Evolutionary conservation across 2,329 filamentous ascomycete species (phyloP).

Genomic region (Alternaria gansuensis): DNA sequence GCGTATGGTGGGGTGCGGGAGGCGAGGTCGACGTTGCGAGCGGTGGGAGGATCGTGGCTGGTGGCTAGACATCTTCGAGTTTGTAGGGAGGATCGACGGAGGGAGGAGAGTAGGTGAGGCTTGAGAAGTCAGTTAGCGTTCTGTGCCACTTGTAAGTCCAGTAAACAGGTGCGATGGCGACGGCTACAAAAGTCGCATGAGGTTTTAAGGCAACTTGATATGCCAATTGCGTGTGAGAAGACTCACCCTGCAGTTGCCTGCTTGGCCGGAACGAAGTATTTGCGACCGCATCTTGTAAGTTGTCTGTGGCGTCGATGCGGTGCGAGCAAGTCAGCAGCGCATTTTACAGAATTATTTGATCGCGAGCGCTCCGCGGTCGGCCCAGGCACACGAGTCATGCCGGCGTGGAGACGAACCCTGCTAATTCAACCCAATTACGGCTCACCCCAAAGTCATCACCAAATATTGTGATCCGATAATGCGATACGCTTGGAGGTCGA

Average conservation of each 20-base stretch:
- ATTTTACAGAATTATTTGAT: conserved; percentile 9
- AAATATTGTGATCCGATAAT: background rate
- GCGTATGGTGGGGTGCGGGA: conserved; percentile 79
- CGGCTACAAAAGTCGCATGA: conserved; percentile 4
- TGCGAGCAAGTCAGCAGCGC: conserved; percentile 26
- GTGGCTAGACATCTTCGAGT: conserved; percentile 48
- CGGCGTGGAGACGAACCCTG: conserved; percentile 29
- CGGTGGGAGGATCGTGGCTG: conserved; percentile 37
- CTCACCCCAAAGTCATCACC: conserved; percentile 15
- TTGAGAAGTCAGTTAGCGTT: conserved; percentile 24
- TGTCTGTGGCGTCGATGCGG: conserved; percentile 31
- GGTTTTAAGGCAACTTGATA: background rate
- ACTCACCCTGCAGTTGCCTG: conserved; percentile 48
- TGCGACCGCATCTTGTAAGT: conserved; percentile 47
- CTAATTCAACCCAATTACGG: conserved; percentile 36
- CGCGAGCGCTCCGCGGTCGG: conserved; percentile 21
- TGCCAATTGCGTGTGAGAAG: background rate
- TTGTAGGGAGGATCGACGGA: conserved; percentile 24
- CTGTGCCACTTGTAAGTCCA: background rate
- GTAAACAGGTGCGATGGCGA: conserved; percentile 6
- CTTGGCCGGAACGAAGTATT: conserved; percentile 43
- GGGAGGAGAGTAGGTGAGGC: conserved; percentile 37
- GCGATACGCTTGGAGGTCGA: background rate
- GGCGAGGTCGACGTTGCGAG: conserved; percentile 53
- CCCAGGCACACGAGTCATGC: conserved; percentile 21